Evolutionary conservation across 2,329 filamentous ascomycete genomes (phyloP), one percentile per base, ranked within the genome.

Genomic region (Cryphonectria carpinicola): DNA sequence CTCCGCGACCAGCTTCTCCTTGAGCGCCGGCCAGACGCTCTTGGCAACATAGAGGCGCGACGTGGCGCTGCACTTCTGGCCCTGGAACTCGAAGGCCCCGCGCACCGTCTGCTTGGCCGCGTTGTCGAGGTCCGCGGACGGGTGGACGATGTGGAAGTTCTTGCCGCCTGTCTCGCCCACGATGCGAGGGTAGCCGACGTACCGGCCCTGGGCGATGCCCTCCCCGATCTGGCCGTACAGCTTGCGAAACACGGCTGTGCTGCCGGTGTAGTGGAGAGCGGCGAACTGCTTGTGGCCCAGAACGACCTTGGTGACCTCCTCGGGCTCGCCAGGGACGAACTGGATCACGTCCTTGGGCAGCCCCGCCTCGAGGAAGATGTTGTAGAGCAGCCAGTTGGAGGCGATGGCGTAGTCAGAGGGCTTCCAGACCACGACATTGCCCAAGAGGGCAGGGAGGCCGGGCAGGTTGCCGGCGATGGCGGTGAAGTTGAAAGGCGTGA

Each of bases 371-470:
- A 96, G 84, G 22, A 98, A 87, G 79, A 98, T 97, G 80, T 95
- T 88, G 85, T 97, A 95, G 61, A 97, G 85, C 69, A 98, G 85
- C 89, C 92, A 97, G 85, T 95, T 97, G 73, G 93, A 94, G n/a
- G 92, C 92, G 73, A 98, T 92, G 52, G 95, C 93, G 22, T 86
- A 91, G 75, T 95, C 93, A 19, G 93, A 96, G n/a, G 95, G 95
- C 86, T 98, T 98, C 95, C 95, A 98, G 63, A 98, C 84, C 5
- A 97, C 94, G 1, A 98, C 95, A 81, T 98, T 98, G 71, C 95
- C 95, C 85, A 98, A 90, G 69, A 98, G 84, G 0, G 94, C 94
- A 19, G 95, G 94, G 0, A 93, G 91, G 64, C 89, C 92, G 22
- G 92, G 89, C 58, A 98, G 86, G 82, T 97, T 98, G 70, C 92